A percentile compares a stretch with the other conserved stretches of the same genome.
Conservation (phyloP, 106 monocot species). For the Alisma plantagoaquatica region DNA sequence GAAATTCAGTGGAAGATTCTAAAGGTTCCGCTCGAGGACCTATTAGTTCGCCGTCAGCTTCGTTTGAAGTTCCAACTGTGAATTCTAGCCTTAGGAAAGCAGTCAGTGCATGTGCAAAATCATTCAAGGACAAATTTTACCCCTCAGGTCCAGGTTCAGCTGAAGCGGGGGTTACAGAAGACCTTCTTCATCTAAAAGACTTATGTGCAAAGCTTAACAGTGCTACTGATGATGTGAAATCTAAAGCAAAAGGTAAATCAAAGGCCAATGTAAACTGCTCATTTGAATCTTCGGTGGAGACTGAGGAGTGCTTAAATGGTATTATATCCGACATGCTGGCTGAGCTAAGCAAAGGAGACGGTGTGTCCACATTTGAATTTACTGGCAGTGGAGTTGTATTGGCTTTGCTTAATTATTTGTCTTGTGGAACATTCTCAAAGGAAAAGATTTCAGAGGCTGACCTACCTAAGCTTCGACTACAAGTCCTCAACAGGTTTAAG, state of each 20-base stretch:
- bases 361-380: conserved; percentile 99
- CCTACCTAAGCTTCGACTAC: conserved; percentile 67
- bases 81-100: conserved; percentile 58
- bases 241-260: conserved; percentile 76
- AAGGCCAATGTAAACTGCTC: conserved; percentile 34
- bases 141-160: conserved; percentile 44
- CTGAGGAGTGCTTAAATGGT: conserved; percentile 48
- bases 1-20: conserved; percentile 42
- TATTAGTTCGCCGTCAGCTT: conserved; percentile 24
- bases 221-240: conserved; percentile 38
- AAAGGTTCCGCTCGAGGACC: conserved; percentile 36
- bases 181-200: conserved; percentile 69
- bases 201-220: conserved; percentile 68
- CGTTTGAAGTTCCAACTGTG: conserved; percentile 34
- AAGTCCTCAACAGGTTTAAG: conserved; percentile 69
- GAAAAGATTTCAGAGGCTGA: conserved; percentile 61
- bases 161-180: conserved; percentile 77
- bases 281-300: conserved; percentile 45
- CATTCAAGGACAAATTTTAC: conserved; percentile 87
- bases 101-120: conserved; percentile 75
- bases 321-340: conserved; percentile 54
- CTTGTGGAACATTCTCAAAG: conserved; percentile 81
- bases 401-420: conserved; percentile 79
- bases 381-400: conserved; percentile 95
- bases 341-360: conserved; percentile 78